Evolutionary conservation across 208 protist genomes (phyloP).

Genomic region (Acanthamoeba triangularis): DNA sequence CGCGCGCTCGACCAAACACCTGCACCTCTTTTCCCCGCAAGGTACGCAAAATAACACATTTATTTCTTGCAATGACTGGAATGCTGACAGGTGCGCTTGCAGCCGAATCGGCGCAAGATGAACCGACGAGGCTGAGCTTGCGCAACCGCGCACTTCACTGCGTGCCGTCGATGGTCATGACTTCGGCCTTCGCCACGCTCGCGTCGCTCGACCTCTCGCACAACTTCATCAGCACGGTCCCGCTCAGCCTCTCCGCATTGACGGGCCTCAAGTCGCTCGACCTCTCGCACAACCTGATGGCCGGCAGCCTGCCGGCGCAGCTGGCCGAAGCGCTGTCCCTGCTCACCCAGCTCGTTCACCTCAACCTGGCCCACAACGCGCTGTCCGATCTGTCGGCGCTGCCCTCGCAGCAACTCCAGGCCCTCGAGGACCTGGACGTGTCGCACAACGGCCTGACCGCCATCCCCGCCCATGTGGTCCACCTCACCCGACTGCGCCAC

Average conservation of each 20-base stretch:
- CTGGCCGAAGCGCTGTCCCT: background rate
- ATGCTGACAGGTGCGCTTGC: background rate
- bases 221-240: constrained; percentile 56
- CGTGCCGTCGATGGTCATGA: background rate
- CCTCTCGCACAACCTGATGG: constrained; percentile 25
- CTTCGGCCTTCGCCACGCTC: background rate
- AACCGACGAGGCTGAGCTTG: background rate
- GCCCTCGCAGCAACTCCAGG: background rate
- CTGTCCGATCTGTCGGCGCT: constrained; percentile 12
- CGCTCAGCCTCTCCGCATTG: background rate
- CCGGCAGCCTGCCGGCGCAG: background rate
- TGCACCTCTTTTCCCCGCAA: background rate
- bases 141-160: background rate
- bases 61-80: background rate
- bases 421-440: background rate
- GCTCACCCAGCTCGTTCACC: background rate
- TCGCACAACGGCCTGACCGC: background rate
- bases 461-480: background rate
- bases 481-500: background rate
- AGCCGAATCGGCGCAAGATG: background rate
- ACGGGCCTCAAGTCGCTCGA: background rate
- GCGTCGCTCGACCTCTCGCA: constrained; percentile 23
- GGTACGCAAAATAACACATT: background rate
- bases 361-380: constrained; percentile 38
- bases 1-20: background rate